Conservation (phyloP, 441 rosid species). For the Macaranga tanarius region DNA sequence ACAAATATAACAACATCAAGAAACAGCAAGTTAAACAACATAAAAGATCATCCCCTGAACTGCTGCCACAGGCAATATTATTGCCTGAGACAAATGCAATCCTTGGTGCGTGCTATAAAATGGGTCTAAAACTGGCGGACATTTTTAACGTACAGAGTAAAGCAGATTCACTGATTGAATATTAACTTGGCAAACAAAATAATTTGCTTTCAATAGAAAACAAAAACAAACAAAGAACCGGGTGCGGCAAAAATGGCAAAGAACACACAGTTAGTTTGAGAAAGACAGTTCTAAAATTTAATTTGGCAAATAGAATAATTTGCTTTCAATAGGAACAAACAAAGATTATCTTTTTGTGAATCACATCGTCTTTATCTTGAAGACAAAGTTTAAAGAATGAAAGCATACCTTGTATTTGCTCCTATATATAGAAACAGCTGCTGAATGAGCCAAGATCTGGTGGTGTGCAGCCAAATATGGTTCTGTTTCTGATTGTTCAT, state of each 20-base stretch:
- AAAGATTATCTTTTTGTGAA: neutral
- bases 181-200: neutral
- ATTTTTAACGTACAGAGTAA: neutral
- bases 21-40: constrained; percentile 4
- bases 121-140: neutral
- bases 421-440: constrained; percentile 69
- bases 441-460: constrained; percentile 82
- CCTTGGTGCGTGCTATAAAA: neutral
- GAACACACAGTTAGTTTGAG: no score
- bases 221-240: no score
- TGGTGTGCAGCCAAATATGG: constrained; percentile 89
- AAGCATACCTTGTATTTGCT: constrained; percentile 68
- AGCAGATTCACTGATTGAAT: neutral
- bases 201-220: neutral
- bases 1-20: constrained; percentile 13
- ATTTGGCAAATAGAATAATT: no score
- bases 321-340: no score
- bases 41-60: no score
- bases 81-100: neutral
- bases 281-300: neutral
- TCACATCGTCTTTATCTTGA: neutral
- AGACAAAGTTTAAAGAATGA: neutral
- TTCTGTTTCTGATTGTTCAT: constrained; percentile 52
- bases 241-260: neutral
- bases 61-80: neutral